phyloP scores from a whole-genome alignment of 1,284 basidiomycete genomes.

The Sanghuangporus weigelae region DNA sequence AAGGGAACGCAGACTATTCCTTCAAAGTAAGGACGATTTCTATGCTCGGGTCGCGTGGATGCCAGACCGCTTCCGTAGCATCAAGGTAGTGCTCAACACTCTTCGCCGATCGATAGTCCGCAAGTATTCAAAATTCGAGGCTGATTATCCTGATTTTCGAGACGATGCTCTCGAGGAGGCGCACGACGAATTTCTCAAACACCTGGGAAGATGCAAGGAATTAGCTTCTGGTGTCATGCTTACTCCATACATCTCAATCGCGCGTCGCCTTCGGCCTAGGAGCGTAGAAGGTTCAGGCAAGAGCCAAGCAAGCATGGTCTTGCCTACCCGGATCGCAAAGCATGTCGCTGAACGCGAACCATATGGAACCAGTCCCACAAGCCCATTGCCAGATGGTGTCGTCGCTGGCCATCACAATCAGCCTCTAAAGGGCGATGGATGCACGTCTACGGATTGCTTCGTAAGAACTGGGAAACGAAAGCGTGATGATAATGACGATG shows the following conservation, averaged over 20 bases:
- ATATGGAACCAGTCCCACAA: too few species aligned
- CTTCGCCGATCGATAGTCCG: neutral
- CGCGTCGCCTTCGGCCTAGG: neutral
- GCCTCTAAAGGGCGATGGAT: too few species aligned
- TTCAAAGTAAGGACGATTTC: neutral
- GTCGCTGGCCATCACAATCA: too few species aligned
- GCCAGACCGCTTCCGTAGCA: neutral
- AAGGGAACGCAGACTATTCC: neutral
- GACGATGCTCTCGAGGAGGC: neutral
- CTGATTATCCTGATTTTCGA: neutral
- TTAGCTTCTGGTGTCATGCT: neutral
- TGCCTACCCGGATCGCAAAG: neutral
- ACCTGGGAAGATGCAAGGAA: neutral
- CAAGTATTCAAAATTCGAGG: neutral
- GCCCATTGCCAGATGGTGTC: too few species aligned
- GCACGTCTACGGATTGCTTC: too few species aligned
- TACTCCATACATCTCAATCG: neutral
- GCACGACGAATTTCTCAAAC: neutral
- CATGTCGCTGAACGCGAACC: neutral
- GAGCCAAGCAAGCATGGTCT: neutral
- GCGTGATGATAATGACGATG: neutral
- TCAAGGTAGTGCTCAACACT: neutral
- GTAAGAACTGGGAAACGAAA: neutral
- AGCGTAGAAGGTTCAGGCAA: neutral
- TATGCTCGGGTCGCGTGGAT: neutral